Evolutionary conservation across 192 early-diverging fungal species (phyloP).

Genomic region (Backusella parvicylindrica): DNA sequence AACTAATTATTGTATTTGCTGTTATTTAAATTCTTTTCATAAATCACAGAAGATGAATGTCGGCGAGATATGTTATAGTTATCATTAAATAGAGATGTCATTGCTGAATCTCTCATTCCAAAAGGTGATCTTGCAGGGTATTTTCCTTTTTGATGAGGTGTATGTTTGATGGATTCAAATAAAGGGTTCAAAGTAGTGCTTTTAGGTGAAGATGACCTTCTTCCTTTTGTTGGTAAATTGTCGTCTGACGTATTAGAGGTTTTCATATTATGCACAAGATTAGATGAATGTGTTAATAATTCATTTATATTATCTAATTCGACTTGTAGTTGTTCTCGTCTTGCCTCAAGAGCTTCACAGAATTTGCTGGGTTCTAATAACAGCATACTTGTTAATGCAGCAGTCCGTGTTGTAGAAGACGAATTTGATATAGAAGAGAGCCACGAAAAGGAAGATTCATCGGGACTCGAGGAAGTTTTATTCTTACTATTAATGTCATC

Average conservation of each 20-base stretch:
- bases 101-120: not conserved
- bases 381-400: constrained; percentile 4
- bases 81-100: not conserved
- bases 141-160: not conserved
- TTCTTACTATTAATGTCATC: not conserved
- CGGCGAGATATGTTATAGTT: not conserved
- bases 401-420: not conserved
- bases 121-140: not conserved
- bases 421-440: not conserved
- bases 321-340: constrained; percentile 2
- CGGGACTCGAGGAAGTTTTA: not conserved
- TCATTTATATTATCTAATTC: constrained; percentile 11
- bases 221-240: not conserved
- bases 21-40: not conserved
- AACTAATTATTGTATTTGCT: not conserved
- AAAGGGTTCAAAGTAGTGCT: not conserved
- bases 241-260: not conserved
- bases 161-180: not conserved
- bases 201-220: not conserved
- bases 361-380: constrained; percentile 6
- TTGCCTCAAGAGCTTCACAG: not conserved
- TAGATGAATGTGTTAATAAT: constrained; percentile 6
- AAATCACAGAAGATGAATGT: not conserved
- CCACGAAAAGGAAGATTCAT: not conserved
- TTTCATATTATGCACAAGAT: not conserved